Conservation (phyloP, 176 grass and related monocot genomes). For the Stipa capillata region DNA sequence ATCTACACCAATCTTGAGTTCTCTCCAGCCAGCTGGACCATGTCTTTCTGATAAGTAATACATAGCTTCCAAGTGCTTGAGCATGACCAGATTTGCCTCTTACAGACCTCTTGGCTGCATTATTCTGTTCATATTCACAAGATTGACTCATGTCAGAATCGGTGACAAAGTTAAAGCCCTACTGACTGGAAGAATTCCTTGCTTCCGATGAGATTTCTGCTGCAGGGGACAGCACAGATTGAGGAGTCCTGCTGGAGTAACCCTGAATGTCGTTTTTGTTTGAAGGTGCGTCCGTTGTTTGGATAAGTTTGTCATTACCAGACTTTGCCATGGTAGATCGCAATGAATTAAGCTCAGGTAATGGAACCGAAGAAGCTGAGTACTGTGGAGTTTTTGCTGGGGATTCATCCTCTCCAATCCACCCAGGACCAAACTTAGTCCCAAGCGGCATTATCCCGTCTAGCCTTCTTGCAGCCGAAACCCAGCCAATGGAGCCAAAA, state of each 20-base stretch:
- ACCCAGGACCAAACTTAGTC: slow-evolving; percentile 39
- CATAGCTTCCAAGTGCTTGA: slow-evolving; percentile 13
- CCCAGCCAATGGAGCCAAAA: slow-evolving; percentile 35
- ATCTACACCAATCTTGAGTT: background rate
- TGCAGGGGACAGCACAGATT: background rate
- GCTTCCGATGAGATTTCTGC: background rate
- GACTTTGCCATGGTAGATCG: background rate
- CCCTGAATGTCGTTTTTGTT: background rate
- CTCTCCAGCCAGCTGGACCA: background rate
- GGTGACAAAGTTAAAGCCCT: background rate
- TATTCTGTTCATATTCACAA: slow-evolving; percentile 3
- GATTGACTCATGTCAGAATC: background rate
- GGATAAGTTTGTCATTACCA: background rate
- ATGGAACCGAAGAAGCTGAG: background rate
- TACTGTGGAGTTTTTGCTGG: background rate
- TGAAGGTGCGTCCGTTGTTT: background rate
- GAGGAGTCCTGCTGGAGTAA: background rate
- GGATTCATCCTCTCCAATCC: slow-evolving; percentile 33
- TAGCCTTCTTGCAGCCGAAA: slow-evolving; percentile 23
- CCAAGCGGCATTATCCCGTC: slow-evolving; percentile 37
- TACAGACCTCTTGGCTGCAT: background rate
- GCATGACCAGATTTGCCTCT: slow-evolving; percentile 14
- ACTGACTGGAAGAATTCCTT: background rate
- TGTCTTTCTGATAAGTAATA: background rate
- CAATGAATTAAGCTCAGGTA: background rate